Base-by-base conservation (phyloP, 78 protist species). In the Dictyostelium firmibasis region DNA sequence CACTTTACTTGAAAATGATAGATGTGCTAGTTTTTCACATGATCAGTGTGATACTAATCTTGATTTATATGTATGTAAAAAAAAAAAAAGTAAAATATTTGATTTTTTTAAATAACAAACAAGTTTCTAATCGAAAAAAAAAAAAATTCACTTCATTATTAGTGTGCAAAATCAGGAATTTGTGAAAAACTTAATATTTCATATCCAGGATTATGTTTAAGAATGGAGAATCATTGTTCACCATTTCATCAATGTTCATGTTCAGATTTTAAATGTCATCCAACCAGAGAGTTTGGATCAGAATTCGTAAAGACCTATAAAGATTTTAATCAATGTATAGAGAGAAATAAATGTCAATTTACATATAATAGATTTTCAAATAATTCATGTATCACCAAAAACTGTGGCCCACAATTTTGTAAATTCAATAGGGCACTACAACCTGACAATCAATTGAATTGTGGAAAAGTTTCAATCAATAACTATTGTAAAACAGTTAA, bases 201-300 rank as follows among this genome's bases (percentile, higher is more conserved):
- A 31, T 4, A 72, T 33, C 79, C 36, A 31, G 79, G 79, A 31
- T 16, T 29, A 72, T 72, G 79, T 72, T 72, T 72, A 72, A 31
- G 38, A 72, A 72, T 72, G 79, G 79, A 72, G 23, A 72, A 72
- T 72, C 35, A 29, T 29, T 72, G 79, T 72, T 27, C 79, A 33
- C 79, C 79, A 27, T 18, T 72, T 33, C 79, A 72, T 33, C 33
- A 27, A 72, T 72, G 79, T 33, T 29, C 38, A 29, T 72, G 79
- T 72, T 33, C 79, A 33, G 79, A 72, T 72, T 72, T 33, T 72
- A 72, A 72, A 72, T 72, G 79, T 72, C 11, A 72, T 6, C 79
- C 79, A 72, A 72, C 36, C 23, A 72, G 79, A 72, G 38, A 33
- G 36, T 72, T 72, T 72, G 79, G 79, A 16, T 5, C 33, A 33